These are phyloP conservation scores for Taxawa tesnikishii DNA, from an alignment of 2,329 filamentous ascomycete genomes.

Conservation along the genomic window DNA sequence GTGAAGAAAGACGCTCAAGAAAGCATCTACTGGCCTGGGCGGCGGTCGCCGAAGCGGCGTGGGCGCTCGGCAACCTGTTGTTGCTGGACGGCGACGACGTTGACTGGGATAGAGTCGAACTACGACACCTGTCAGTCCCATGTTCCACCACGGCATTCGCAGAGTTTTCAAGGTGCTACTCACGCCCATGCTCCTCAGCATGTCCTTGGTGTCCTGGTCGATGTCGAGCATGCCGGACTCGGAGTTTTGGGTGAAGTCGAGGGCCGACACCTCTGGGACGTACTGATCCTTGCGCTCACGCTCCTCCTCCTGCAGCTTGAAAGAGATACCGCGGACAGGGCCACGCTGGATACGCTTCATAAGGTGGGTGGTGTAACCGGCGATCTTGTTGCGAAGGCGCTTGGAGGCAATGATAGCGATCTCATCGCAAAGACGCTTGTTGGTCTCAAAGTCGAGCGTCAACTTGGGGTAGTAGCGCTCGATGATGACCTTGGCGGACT, in stretches of 20 bases:
- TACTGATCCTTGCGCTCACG: slow-evolving; percentile 99
- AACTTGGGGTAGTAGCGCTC: slow-evolving; percentile 92
- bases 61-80: slow-evolving; percentile 74
- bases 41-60: slow-evolving; percentile 63
- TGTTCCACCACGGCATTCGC: too few species aligned
- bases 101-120: slow-evolving; percentile 98
- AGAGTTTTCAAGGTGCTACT: slow-evolving; percentile 37
- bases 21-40: slow-evolving; percentile 16
- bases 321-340: slow-evolving; percentile 98
- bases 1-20: neutral
- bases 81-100: slow-evolving; percentile 82
- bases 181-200: slow-evolving; percentile 98
- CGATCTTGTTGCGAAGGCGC: slow-evolving; percentile 99
- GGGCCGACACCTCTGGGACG: slow-evolving; percentile 95
- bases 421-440: slow-evolving; percentile 99
- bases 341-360: slow-evolving; percentile 99
- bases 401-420: slow-evolving; percentile 98
- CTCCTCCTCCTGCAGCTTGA: slow-evolving; percentile 99
- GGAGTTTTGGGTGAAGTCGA: slow-evolving; percentile 92
- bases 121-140: too few species aligned
- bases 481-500: slow-evolving; percentile 98
- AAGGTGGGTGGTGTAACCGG: slow-evolving; percentile 88
- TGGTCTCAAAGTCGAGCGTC: slow-evolving; percentile 99
- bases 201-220: slow-evolving; percentile 95
- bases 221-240: slow-evolving; percentile 91